Evolutionary conservation across 2,329 filamentous ascomycete genomes (phyloP).

Genomic region (Thielaviopsis ethacetica): DNA sequence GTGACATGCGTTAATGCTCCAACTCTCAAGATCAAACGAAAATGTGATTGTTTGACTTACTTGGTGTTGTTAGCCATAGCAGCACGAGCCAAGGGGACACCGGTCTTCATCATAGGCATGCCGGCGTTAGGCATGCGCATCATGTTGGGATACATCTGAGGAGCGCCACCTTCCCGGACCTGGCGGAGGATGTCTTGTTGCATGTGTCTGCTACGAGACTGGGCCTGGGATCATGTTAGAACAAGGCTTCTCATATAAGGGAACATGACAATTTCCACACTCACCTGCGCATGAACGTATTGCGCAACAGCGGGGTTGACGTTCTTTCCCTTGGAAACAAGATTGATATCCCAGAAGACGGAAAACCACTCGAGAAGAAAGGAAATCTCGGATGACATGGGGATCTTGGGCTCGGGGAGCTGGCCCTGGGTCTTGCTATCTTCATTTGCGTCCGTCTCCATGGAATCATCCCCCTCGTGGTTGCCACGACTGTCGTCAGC

Average conservation of each 20-base stretch:
- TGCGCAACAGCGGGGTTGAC: conserved; percentile 48
- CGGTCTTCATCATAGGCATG: conserved; percentile 43
- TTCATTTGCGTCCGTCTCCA: conserved; percentile 74
- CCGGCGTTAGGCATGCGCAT: conserved; percentile 51
- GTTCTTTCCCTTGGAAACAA: conserved; percentile 47
- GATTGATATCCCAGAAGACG: conserved; percentile 92
- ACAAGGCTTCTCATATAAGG: conserved; percentile 1
- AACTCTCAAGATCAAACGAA: neutral
- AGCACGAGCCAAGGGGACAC: conserved; percentile 48
- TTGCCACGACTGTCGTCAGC: conserved; percentile 51
- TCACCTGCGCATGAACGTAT: conserved; percentile 79
- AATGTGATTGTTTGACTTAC: conserved; percentile 7
- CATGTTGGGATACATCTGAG: conserved; percentile 43
- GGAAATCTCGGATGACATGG: conserved; percentile 45
- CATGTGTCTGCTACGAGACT: conserved; percentile 57
- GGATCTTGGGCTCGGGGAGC: conserved; percentile 58
- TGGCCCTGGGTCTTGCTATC: conserved; percentile 62
- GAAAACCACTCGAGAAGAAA: conserved; percentile 98
- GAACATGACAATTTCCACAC: conserved; percentile 3
- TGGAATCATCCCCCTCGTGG: conserved; percentile 54
- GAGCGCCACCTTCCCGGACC: conserved; percentile 43
- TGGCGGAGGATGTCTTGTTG: conserved; percentile 64
- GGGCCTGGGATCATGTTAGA: conserved; percentile 29
- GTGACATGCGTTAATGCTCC: neutral
- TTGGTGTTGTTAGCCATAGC: conserved; percentile 67